These are phyloP conservation scores for Vitis hybrid DNA, from an alignment of 177 flowering plant genomes.

Conservation along the genomic window DNA sequence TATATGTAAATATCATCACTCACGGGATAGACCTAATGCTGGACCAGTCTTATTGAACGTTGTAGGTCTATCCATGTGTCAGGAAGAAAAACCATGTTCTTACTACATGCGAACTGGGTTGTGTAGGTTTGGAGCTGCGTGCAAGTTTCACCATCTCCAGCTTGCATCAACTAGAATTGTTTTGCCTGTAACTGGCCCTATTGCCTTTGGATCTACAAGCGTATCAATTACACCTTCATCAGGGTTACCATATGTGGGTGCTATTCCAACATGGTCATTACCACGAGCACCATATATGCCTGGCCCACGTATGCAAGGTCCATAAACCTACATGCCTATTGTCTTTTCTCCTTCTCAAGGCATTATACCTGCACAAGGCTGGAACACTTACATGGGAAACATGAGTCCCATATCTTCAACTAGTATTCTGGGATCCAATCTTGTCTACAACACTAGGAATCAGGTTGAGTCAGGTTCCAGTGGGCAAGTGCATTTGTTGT, in stretches of 20 bases:
- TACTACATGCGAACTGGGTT: conserved; percentile 66
- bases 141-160: conserved; percentile 79
- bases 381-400: conserved; percentile 66
- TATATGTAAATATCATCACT: conserved; percentile 82
- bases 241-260: conserved; percentile 40
- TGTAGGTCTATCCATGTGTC: conserved; percentile 70
- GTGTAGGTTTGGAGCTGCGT: conserved; percentile 71
- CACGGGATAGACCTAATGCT: conserved; percentile 58
- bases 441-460: conserved; percentile 34
- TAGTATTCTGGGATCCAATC: conserved; percentile 34
- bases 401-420: conserved; percentile 35
- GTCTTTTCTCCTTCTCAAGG: conserved; percentile 59
- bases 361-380: conserved; percentile 53
- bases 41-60: conserved; percentile 51
- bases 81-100: conserved; percentile 68
- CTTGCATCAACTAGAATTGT: conserved; percentile 43
- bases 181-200: conserved; percentile 31
- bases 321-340: conserved; percentile 55
- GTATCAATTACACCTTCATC: conserved; percentile 34
- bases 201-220: conserved; percentile 33
- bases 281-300: conserved; percentile 43
- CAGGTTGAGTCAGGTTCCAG: conserved; percentile 40
- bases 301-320: conserved; percentile 35
- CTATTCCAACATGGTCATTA: conserved; percentile 51
- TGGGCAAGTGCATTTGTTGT: conserved; percentile 31